phyloP scores from a whole-genome alignment of 1,139 yeast species.

The Saccharomyces hybrid region DNA sequence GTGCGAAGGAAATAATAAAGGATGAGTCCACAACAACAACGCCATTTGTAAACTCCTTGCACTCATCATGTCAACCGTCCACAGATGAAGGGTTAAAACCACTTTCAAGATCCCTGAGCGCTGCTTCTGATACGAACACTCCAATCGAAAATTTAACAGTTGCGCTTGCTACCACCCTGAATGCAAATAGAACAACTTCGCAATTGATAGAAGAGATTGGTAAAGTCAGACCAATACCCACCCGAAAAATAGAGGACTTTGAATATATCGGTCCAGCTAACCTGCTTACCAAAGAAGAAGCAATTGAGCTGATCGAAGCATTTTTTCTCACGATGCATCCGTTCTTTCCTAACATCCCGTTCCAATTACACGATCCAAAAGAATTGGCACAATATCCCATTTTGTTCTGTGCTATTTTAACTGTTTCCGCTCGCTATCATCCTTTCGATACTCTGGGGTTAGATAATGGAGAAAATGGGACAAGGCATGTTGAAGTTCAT shows the following conservation, averaged over 20 bases:
- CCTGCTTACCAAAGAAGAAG: conserved; percentile 61
- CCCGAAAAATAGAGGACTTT: conserved; percentile 19
- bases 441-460: conserved; percentile 38
- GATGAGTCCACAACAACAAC: conserved; percentile 31
- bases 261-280: conserved; percentile 59
- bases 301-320: conserved; percentile 50
- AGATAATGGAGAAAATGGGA: conserved; percentile 21
- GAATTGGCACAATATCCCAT: conserved; percentile 73
- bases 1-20: conserved; percentile 57
- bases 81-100: conserved; percentile 35
- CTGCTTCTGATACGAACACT: neutral
- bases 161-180: conserved; percentile 19
- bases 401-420: conserved; percentile 66
- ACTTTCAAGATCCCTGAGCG: neutral
- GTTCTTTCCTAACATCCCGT: conserved; percentile 79
- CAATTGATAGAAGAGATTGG: conserved; percentile 45
- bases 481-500: conserved; percentile 55
- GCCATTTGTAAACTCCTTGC: neutral
- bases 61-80: conserved; percentile 38
- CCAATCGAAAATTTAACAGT: conserved; percentile 13
- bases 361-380: conserved; percentile 57
- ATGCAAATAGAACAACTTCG: conserved; percentile 24
- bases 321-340: conserved; percentile 82
- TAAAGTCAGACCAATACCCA: conserved; percentile 40
- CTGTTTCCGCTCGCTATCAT: conserved; percentile 72